These are phyloP conservation scores for Ricinus communis DNA, from an alignment of 345 rosid species.

Conservation along the genomic window DNA sequence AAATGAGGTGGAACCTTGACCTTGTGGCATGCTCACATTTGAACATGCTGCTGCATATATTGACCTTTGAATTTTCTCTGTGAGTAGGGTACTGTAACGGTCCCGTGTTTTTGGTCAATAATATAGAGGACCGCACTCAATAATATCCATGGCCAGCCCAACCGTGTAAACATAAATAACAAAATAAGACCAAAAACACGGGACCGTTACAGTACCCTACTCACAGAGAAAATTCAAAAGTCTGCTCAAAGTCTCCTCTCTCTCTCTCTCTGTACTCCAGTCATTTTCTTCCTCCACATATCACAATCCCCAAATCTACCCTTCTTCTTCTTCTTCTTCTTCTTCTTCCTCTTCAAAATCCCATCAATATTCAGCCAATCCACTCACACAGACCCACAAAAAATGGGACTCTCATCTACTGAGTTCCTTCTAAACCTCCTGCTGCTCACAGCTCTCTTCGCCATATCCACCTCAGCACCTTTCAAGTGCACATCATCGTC, in stretches of 20 bases:
- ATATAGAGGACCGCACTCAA: too few relatives aligned
- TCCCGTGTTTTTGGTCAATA: too few relatives aligned
- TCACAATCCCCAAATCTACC: background rate
- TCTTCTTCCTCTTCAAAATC: background rate
- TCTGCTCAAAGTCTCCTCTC: background rate
- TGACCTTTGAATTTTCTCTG: background rate
- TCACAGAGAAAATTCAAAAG: too few relatives aligned
- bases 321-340: background rate
- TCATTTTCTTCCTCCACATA: background rate
- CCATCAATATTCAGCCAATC: background rate
- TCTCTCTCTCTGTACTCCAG: too few relatives aligned
- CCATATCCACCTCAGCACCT: conserved; percentile 8
- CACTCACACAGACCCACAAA: background rate
- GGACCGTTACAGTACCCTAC: too few relatives aligned
- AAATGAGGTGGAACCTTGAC: too few relatives aligned
- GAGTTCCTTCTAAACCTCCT: conserved; percentile 12
- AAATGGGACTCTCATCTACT: conserved; percentile 3
- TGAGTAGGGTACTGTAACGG: too few relatives aligned
- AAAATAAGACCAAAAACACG: too few relatives aligned
- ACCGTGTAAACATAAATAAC: too few relatives aligned
- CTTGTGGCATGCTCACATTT: too few relatives aligned
- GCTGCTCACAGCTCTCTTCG: background rate
- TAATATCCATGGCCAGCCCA: too few relatives aligned
- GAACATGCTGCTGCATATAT: too few relatives aligned
- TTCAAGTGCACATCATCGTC: conserved; percentile 19